Base-by-base conservation (phyloP, 2,329 filamentous ascomycete genomes). In the Exophiala bonariae region DNA sequence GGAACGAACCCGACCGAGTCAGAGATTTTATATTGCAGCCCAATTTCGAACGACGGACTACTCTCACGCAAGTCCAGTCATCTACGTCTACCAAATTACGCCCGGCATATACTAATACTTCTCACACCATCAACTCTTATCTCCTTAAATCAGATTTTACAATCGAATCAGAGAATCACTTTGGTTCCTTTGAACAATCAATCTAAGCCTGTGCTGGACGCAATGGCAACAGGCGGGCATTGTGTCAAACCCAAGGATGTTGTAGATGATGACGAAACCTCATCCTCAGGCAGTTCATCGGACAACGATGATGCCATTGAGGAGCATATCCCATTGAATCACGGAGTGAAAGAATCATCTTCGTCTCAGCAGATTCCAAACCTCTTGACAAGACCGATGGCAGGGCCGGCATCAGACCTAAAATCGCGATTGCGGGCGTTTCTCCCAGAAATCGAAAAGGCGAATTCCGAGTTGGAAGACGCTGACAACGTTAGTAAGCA, bases 391-490 rank as follows among this genome's bases (percentile, higher is more conserved):
- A 19, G 17, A 4, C 41, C 28, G 2, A 7, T 17, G 3, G 14
- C 8, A 13, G 40, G 40, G 14, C 28, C 33, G 11, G 17, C 19
- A 22, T 42, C 37, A 8, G 52, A 53, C 18, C 44, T 74, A 4
- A 54, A 69, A 30, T 62, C 65, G 16, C 65, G 69, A 26, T 48
- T 74, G 30, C 65, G 66, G 8, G 49, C 63, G 6, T 73, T 74
- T 52, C 50, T 74, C 30, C 71, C 71, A 8, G 58, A 69, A 52
- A 63, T 74, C 47, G 69, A 68, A 48, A 62, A 59, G 42, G 71
- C 71, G 20, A 74, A 74, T 59, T 66, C 69, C 32, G 62, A 67
- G 40, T 55, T 73, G 26, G 60, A 72, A 44, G 63, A 63, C 17
- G 63, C 64, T 2, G 66, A 66, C 1, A 54, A 61, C 19, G 58